phyloP scores from a whole-genome alignment of 371 early-diverging fungal species.

The Capillidium heterosporum region DNA sequence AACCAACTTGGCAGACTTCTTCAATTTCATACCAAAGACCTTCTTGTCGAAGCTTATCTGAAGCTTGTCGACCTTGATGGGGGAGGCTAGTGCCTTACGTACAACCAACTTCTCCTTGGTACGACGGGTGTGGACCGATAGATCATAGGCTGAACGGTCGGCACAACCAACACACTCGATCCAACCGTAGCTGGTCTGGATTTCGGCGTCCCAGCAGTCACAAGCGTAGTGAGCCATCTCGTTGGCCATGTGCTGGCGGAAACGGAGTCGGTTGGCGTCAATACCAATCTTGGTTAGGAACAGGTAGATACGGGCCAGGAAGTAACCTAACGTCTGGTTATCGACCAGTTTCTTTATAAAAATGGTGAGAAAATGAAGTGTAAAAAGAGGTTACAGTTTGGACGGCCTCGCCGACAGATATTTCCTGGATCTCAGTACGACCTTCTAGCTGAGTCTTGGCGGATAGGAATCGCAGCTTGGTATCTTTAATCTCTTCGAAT shows the following conservation, averaged over 20 bases:
- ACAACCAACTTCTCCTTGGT: slow-evolving; percentile 91
- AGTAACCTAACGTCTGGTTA: slow-evolving; percentile 98
- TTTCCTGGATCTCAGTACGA: slow-evolving; percentile 38
- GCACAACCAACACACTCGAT: slow-evolving; percentile 99
- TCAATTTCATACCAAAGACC: slow-evolving; percentile 83
- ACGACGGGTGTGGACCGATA: slow-evolving; percentile 78
- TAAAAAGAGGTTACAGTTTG: slow-evolving; percentile 19
- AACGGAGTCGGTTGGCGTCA: slow-evolving; percentile 69
- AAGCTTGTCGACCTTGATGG: slow-evolving; percentile 55
- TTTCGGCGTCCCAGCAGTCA: slow-evolving; percentile 99
- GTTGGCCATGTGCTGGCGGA: slow-evolving; percentile 98
- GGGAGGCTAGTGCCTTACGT: slow-evolving; percentile 74
- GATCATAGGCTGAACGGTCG: slow-evolving; percentile 97
- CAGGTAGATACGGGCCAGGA: slow-evolving; percentile 85
- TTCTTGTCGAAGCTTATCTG: slow-evolving; percentile 82
- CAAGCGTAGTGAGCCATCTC: slow-evolving; percentile 99
- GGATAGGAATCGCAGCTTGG: slow-evolving; percentile 60
- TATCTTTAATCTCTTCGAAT: slow-evolving; percentile 68
- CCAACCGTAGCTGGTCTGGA: slow-evolving; percentile 91
- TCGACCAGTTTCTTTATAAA: slow-evolving; percentile 53
- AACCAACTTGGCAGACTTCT: slow-evolving; percentile 79
- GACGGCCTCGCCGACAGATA: slow-evolving; percentile 93
- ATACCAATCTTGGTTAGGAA: slow-evolving; percentile 94
- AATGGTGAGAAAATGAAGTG: background rate
- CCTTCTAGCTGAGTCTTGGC: slow-evolving; percentile 61